Conservation (phyloP, 108 stramenopile genomes). For the Pseudonitzschia pungens region DNA sequence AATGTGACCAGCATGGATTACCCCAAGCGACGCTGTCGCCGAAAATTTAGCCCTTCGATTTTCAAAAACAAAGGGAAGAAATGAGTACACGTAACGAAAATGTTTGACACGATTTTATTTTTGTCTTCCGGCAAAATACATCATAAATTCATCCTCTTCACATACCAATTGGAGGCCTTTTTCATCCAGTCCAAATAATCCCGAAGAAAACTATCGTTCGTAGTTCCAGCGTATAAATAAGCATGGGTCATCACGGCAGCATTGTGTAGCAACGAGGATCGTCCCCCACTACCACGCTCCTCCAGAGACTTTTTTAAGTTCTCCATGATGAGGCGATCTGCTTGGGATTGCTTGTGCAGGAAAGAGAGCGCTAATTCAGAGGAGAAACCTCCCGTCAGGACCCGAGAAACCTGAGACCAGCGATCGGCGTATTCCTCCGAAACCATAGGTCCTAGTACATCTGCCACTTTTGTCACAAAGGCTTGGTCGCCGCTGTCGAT, state of each 20-base stretch:
- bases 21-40: slow-evolving; percentile 95
- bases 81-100: background rate
- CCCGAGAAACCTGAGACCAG: slow-evolving; percentile 36
- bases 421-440: slow-evolving; percentile 32
- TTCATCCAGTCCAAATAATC: slow-evolving; percentile 99
- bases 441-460: slow-evolving; percentile 23
- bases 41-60: slow-evolving; percentile 93
- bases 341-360: slow-evolving; percentile 84
- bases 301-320: slow-evolving; percentile 89
- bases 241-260: slow-evolving; percentile 91
- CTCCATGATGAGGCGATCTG: slow-evolving; percentile 82
- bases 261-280: slow-evolving; percentile 94
- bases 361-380: slow-evolving; percentile 87
- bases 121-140: too few species aligned
- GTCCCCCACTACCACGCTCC: slow-evolving; percentile 61
- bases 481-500: slow-evolving; percentile 93
- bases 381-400: slow-evolving; percentile 83
- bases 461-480: slow-evolving; percentile 80
- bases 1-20: slow-evolving; percentile 96
- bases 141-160: slow-evolving; percentile 5
- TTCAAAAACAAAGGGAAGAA: slow-evolving; percentile 5
- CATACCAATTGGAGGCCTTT: slow-evolving; percentile 97
- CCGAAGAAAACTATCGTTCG: slow-evolving; percentile 94
- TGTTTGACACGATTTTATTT: too few species aligned
- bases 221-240: slow-evolving; percentile 94